phyloP scores from a whole-genome alignment of 352 stramenopile genomes.

The Aphanomyces astaci region DNA sequence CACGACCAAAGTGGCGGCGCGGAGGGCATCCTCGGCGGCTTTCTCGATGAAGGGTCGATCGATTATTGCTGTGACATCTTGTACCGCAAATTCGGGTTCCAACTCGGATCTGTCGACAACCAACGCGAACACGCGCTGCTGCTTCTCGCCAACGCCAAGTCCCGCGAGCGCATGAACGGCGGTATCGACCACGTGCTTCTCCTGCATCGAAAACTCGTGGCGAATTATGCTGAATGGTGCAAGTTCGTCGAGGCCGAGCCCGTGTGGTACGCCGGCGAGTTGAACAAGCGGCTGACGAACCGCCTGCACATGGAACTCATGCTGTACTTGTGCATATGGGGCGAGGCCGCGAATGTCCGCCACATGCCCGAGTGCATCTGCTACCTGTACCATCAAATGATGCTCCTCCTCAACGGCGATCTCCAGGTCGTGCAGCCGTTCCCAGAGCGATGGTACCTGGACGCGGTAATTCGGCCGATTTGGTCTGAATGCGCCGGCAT shows the following conservation, averaged over 20 bases:
- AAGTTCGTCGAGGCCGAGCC: slow-evolving; percentile 38
- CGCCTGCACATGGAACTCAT: slow-evolving; percentile 87
- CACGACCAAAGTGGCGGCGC: slow-evolving; percentile 3
- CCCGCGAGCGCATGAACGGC: slow-evolving; percentile 34
- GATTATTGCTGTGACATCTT: slow-evolving; percentile 69
- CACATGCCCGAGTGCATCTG: slow-evolving; percentile 96
- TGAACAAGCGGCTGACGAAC: slow-evolving; percentile 47
- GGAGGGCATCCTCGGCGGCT: slow-evolving; percentile 33
- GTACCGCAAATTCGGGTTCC: slow-evolving; percentile 68
- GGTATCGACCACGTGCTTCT: slow-evolving; percentile 37
- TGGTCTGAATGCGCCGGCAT: slow-evolving; percentile 62
- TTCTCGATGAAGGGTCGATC: slow-evolving; percentile 60
- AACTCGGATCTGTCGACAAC: slow-evolving; percentile 59
- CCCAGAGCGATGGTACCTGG: slow-evolving; percentile 45
- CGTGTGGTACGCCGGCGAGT: slow-evolving; percentile 33
- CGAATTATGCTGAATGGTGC: slow-evolving; percentile 61
- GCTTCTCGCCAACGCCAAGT: slow-evolving; percentile 60
- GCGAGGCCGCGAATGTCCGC: slow-evolving; percentile 91
- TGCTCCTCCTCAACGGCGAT: slow-evolving; percentile 47
- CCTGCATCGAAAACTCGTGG: slow-evolving; percentile 55
- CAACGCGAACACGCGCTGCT: slow-evolving; percentile 69
- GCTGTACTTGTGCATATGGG: slow-evolving; percentile 94
- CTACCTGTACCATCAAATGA: slow-evolving; percentile 90
- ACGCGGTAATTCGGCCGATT: slow-evolving; percentile 45
- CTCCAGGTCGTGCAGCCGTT: slow-evolving; percentile 42